Conservation (phyloP, 805 yeast genomes). For the Lipomyces chichibuensis region DNA sequence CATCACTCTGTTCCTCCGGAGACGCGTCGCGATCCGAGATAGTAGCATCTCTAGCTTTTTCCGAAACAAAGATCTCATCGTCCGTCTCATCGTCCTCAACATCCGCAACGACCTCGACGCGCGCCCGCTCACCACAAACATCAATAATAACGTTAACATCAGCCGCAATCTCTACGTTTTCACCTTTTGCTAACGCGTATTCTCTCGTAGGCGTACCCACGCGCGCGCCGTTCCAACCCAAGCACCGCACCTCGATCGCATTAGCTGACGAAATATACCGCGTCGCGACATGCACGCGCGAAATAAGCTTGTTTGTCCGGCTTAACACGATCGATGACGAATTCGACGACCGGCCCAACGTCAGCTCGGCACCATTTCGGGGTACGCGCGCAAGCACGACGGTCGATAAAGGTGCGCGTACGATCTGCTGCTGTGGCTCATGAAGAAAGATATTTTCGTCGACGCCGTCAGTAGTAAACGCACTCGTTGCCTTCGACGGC, state of each 20-base stretch:
- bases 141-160: slow-evolving; percentile 66
- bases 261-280: slow-evolving; percentile 49
- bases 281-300: slow-evolving; percentile 66
- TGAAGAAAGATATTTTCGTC: neutral
- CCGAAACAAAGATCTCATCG: slow-evolving; percentile 40
- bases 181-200: slow-evolving; percentile 62
- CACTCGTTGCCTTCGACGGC: slow-evolving; percentile 20
- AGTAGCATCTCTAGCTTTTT: neutral
- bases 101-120: slow-evolving; percentile 57
- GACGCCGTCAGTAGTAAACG: slow-evolving; percentile 2
- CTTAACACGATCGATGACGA: slow-evolving; percentile 56
- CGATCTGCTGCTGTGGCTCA: neutral
- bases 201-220: slow-evolving; percentile 58
- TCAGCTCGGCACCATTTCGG: slow-evolving; percentile 46
- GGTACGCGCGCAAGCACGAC: slow-evolving; percentile 51
- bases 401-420: slow-evolving; percentile 47
- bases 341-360: slow-evolving; percentile 71
- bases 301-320: slow-evolving; percentile 58
- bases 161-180: slow-evolving; percentile 66
- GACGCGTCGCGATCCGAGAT: neutral
- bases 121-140: slow-evolving; percentile 64
- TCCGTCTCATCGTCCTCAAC: slow-evolving; percentile 51
- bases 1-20: slow-evolving; percentile 2
- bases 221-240: slow-evolving; percentile 80
- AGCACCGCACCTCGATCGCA: slow-evolving; percentile 61